Evolutionary conservation across 2,329 filamentous ascomycete species (phyloP).

Genomic region (Erysiphe neolycopersici): DNA sequence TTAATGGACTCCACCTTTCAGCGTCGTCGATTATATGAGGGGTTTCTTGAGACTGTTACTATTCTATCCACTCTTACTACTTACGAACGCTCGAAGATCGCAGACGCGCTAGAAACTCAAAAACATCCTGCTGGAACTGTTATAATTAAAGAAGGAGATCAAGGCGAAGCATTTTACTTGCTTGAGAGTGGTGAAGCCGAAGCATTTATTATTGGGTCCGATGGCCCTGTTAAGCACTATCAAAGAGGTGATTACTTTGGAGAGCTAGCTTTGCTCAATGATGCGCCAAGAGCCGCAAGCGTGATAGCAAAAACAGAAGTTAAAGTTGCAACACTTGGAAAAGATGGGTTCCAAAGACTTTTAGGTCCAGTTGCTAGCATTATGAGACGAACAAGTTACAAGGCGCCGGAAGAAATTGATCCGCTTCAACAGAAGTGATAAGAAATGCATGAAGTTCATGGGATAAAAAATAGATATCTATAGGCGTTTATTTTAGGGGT

Average conservation of each 20-base stretch:
- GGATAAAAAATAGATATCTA: no score
- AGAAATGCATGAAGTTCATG: neutral
- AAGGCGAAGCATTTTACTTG: slow-evolving; percentile 75
- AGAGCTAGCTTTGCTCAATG: slow-evolving; percentile 77
- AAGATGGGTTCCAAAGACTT: slow-evolving; percentile 82
- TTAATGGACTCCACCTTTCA: slow-evolving; percentile 97
- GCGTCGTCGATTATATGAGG: slow-evolving; percentile 87
- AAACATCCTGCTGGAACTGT: slow-evolving; percentile 56
- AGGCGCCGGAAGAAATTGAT: slow-evolving; percentile 39
- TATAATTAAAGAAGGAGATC: slow-evolving; percentile 81
- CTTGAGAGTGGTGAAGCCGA: slow-evolving; percentile 70
- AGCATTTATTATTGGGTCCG: slow-evolving; percentile 51
- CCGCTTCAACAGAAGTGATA: slow-evolving; percentile 23
- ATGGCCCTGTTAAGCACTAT: slow-evolving; percentile 52
- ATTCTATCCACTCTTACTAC: slow-evolving; percentile 58
- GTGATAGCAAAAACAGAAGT: slow-evolving; percentile 64
- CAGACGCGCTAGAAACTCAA: slow-evolving; percentile 76
- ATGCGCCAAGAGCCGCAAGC: slow-evolving; percentile 75
- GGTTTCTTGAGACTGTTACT: slow-evolving; percentile 81
- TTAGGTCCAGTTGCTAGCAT: slow-evolving; percentile 84
- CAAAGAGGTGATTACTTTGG: slow-evolving; percentile 91
- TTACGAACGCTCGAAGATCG: slow-evolving; percentile 93
- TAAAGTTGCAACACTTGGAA: slow-evolving; percentile 77
- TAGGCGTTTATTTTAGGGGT: neutral
- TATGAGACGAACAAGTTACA: slow-evolving; percentile 48